These are phyloP conservation scores for Aspergillus persii DNA, from an alignment of 2,329 filamentous ascomycete genomes.

Conservation along the genomic window DNA sequence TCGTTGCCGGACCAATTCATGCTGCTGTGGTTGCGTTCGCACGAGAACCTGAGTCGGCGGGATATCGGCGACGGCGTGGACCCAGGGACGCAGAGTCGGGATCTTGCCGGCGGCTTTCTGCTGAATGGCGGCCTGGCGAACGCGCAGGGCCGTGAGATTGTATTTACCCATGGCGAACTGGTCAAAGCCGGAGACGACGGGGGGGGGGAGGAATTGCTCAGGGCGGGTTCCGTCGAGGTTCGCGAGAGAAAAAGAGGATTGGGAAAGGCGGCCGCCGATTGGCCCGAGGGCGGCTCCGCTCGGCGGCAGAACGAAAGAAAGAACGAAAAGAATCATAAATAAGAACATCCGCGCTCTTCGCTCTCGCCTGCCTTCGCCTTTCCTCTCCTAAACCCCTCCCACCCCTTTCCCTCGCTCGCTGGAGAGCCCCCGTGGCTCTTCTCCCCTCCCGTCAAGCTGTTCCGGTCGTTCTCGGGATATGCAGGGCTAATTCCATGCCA, in stretches of 20 bases:
- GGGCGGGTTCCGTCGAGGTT: background rate
- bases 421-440: constrained; percentile 4
- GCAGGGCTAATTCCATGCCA: constrained; percentile 45
- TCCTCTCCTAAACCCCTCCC: background rate
- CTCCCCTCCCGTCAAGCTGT: constrained; percentile 18
- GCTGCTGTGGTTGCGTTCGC: constrained; percentile 53
- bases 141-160: constrained; percentile 47
- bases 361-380: background rate
- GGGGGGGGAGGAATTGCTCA: background rate
- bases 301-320: constrained; percentile 12
- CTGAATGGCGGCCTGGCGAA: constrained; percentile 42
- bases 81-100: constrained; percentile 50
- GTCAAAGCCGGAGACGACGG: background rate
- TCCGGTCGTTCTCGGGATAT: constrained; percentile 27
- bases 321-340: constrained; percentile 6
- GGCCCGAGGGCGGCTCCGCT: constrained; percentile 34
- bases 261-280: constrained; percentile 37
- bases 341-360: background rate
- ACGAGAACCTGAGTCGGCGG: constrained; percentile 61
- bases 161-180: constrained; percentile 43
- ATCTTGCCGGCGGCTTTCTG: constrained; percentile 38
- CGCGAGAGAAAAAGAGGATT: constrained; percentile 37
- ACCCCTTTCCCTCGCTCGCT: background rate
- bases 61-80: constrained; percentile 54
- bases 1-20: constrained; percentile 42